Evolutionary conservation across 768 basidiomycete genomes (phyloP), one percentile per base, ranked within the genome.

Genomic region (Trametes gibbosa): DNA sequence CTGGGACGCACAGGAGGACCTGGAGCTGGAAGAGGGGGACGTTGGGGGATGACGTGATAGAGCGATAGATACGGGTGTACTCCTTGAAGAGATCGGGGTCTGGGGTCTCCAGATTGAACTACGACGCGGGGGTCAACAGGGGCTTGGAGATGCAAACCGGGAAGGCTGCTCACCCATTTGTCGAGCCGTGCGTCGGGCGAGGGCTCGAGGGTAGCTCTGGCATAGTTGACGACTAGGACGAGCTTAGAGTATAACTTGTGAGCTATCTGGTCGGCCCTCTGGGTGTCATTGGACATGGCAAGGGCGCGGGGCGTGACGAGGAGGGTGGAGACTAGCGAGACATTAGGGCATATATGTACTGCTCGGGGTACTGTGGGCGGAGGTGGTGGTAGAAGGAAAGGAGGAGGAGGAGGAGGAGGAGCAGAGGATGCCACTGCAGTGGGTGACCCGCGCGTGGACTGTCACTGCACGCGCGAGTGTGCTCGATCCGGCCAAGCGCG

Each of bases 91-190:
- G 66, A 60, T 90, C 85, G 32, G 83, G 80, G 73, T 90, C 87
- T 21, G 86, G 86, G 1, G 84, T 89, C 73, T 91, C 89, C 52
- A 92, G 76, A 72, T 91, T 92, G 79, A 92, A 92, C 90, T 92
- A 55, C 19, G 57, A 45, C 25, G 19, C 14, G n/a, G 45, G 25
- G 50, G 35, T 21, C 41, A 42, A 45, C 35, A 68, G 62, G 27
- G 29, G 24, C 32, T 16, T 7, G 1, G 9, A 14, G 32, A 24
- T 16, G 24, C 40, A 49, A 29, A 25, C 32, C 37, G 12, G n/a
- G n/a, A 17, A 48, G 12, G 24, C 14, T 39, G 24, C 89, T 59
- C 50, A 92, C 90, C 90, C 91, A 92, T 82, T 89, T 92, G 70
- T 93, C 90, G 45, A 81, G 73, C 76, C 82, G 90, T 39, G 75